phyloP scores from a whole-genome alignment of 202 grass and related monocot species.

The Bolboschoenoplectus hybrid region DNA sequence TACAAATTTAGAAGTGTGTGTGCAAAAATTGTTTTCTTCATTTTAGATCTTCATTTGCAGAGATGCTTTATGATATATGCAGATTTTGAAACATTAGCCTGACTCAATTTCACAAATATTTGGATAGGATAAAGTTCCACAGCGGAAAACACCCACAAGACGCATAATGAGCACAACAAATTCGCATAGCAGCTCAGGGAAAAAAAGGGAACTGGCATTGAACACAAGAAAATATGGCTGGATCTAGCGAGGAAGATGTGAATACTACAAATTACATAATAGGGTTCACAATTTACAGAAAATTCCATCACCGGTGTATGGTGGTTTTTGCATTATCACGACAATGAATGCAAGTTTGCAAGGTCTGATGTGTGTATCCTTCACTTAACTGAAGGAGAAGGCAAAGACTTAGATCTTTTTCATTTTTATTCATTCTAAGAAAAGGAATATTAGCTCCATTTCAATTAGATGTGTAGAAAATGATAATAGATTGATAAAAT shows the following conservation, averaged over 20 bases:
- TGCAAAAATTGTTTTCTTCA: background rate
- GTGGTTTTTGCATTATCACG: background rate
- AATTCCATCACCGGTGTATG: constrained; percentile 34
- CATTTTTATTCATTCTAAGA: background rate
- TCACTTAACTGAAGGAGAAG: constrained; percentile 61
- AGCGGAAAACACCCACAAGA: constrained; percentile 32
- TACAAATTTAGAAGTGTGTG: background rate
- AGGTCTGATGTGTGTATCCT: constrained; percentile 53
- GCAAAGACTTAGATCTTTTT: constrained; percentile 9
- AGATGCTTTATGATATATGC: background rate
- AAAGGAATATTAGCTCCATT: background rate
- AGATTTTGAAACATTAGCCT: constrained; percentile 15
- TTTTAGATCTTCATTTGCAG: background rate
- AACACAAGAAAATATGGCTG: constrained; percentile 45
- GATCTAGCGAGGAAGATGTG: constrained; percentile 57
- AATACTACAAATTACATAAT: constrained; percentile 50
- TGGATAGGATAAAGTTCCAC: constrained; percentile 49
- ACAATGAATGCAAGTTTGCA: constrained; percentile 4
- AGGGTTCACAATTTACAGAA: constrained; percentile 66
- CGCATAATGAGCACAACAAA: constrained; percentile 37
- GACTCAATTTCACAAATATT: constrained; percentile 26
- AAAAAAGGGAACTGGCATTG: constrained; percentile 17
- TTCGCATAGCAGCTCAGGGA: background rate
- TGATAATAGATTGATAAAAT: background rate
- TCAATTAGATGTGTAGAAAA: background rate